Conservation (phyloP, 768 basidiomycete species). For the Trametes meyenii region DNA sequence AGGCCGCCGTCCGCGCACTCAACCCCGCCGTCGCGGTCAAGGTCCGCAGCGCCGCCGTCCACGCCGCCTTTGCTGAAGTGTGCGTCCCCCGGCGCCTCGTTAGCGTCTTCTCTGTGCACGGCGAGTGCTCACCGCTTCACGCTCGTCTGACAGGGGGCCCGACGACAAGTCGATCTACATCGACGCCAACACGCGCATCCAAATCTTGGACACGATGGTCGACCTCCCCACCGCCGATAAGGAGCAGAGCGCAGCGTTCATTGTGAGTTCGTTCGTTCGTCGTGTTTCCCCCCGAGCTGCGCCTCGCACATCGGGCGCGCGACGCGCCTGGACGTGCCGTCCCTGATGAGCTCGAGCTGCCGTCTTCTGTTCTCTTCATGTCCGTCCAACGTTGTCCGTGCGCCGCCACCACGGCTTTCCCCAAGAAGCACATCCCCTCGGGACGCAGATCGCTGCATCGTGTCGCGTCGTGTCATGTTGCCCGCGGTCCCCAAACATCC, state of each 20-base stretch:
- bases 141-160: slow-evolving; percentile 26
- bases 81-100: slow-evolving; percentile 28
- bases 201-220: slow-evolving; percentile 79
- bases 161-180: slow-evolving; percentile 46
- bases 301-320: background rate
- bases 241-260: slow-evolving; percentile 69
- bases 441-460: background rate
- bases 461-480: too few species aligned
- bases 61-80: slow-evolving; percentile 53
- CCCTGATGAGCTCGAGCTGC: background rate
- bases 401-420: background rate
- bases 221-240: slow-evolving; percentile 65
- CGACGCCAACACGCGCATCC: slow-evolving; percentile 70
- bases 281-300: background rate
- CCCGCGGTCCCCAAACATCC: too few species aligned
- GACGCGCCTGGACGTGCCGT: background rate
- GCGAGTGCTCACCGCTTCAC: slow-evolving; percentile 12
- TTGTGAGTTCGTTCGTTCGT: slow-evolving; percentile 52
- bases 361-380: slow-evolving; percentile 3
- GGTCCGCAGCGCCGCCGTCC: slow-evolving; percentile 51
- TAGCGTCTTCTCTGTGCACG: background rate
- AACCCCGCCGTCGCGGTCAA: slow-evolving; percentile 62
- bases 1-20: slow-evolving; percentile 52
- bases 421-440: background rate
- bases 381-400: slow-evolving; percentile 10